These are phyloP conservation scores for Calonectria ilicicola DNA, from an alignment of 2,329 filamentous ascomycete species.

Conservation along the genomic window DNA sequence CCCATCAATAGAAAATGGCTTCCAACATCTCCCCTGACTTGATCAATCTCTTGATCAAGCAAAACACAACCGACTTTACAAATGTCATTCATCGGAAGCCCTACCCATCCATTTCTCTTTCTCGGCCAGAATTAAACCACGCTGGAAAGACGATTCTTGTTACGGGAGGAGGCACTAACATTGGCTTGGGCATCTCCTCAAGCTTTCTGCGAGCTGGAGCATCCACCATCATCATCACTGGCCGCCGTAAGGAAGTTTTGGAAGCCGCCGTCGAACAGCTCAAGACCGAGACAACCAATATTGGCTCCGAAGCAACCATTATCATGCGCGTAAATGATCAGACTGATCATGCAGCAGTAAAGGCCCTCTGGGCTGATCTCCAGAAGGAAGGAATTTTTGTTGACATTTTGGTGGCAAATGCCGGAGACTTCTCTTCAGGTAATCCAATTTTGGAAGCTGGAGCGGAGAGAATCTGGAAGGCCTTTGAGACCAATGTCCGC, in stretches of 20 bases:
- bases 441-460: conserved; percentile 27
- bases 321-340: conserved; percentile 41
- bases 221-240: conserved; percentile 52
- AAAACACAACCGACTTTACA: conserved; percentile 14
- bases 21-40: not conserved
- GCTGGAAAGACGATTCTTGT: conserved; percentile 68
- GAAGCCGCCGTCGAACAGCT: conserved; percentile 31
- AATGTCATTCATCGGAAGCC: conserved; percentile 42
- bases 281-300: conserved; percentile 25
- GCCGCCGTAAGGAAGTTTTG: conserved; percentile 45
- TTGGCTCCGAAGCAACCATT: conserved; percentile 23
- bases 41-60: conserved; percentile 7
- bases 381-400: conserved; percentile 36
- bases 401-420: conserved; percentile 47
- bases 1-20: not conserved
- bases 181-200: conserved; percentile 73
- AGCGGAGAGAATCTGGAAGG: conserved; percentile 19
- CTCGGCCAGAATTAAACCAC: conserved; percentile 53
- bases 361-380: conserved; percentile 44
- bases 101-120: conserved; percentile 53
- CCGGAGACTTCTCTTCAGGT: conserved; percentile 25
- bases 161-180: conserved; percentile 72
- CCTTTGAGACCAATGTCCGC: conserved; percentile 32
- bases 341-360: conserved; percentile 32
- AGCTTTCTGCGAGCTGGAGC: conserved; percentile 60